phyloP scores from a whole-genome alignment of 1,139 yeast genomes.

The Pichia sp. region DNA sequence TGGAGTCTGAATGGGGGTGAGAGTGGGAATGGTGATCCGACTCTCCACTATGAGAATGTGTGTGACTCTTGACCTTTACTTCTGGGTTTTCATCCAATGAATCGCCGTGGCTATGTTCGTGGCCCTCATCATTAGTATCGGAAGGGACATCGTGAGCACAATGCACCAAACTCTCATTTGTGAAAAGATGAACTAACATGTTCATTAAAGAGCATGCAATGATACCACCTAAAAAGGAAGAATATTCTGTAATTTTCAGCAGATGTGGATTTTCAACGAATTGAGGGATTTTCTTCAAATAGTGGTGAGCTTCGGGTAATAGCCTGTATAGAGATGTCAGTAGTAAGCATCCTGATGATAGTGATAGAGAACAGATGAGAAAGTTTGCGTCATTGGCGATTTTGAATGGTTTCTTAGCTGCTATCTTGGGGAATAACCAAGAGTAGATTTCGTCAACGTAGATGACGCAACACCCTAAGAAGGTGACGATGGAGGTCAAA shows the following conservation, averaged over 20 bases:
- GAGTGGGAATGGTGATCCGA: too few species aligned
- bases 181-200: conserved; percentile 56
- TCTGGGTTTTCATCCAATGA: not conserved
- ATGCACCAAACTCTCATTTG: conserved; percentile 80
- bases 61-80: not conserved
- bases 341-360: conserved; percentile 72
- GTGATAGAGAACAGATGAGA: conserved; percentile 56
- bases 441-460: conserved; percentile 43
- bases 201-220: conserved; percentile 54
- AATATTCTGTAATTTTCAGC: conserved; percentile 28
- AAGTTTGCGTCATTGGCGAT: conserved; percentile 55
- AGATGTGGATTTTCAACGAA: conserved; percentile 19
- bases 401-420: conserved; percentile 40
- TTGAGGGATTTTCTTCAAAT: conserved; percentile 29
- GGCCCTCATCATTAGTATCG: conserved; percentile 13
- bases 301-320: conserved; percentile 54
- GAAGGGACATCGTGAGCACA: conserved; percentile 67
- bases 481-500: conserved; percentile 51
- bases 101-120: conserved; percentile 6
- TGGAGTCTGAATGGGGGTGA: too few species aligned
- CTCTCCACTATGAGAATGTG: too few species aligned
- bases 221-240: conserved; percentile 55
- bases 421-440: conserved; percentile 34
- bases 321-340: conserved; percentile 71
- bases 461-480: conserved; percentile 51